Evolutionary conservation across 140 eudicot species (phyloP), one percentile per base, ranked within the genome.

Genomic region (Oenanthe javanica): DNA sequence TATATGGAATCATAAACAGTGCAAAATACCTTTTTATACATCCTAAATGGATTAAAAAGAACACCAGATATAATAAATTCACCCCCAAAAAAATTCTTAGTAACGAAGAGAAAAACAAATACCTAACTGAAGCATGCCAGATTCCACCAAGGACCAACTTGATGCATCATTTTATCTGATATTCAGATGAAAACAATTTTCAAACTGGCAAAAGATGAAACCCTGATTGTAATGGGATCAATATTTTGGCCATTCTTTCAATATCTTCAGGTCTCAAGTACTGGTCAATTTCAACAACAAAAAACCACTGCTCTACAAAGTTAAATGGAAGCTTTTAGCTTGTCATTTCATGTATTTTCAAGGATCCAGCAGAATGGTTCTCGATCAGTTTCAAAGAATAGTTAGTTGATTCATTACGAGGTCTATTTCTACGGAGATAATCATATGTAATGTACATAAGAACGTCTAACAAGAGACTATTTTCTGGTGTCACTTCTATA

Each of bases 401-500:
- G 59, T 73, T 48, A 79, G 76, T 80, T 46, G 63, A 84, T 78
- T 85, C 89, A 82, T 75, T 75, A 67, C 48, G 51, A 74, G 42
- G 52, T 81, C 45, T 86, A 81, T 67, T 77, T 91, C 99, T 87
- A 50, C 63, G 77, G 40, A 95, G 77, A 85, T 85, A 86, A 74
- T 92, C 97, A 78, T 84, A 91, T n/a, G 92, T 89, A 72, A 92
- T 89, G 81, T 89, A 89, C 97, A 95, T 90, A 54, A 95, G 96
- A 70, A 89, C 89, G 81, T 95, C 97, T 6, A 92, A 66, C 78
- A 95, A 92, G 81, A 89, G 90, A 71, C 89, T 81, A 77, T 90
- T 89, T 57, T 88, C 95, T 13, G 91, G 80, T 63, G 89, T 83
- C 72, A 81, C 93, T 84, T 85, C 86, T 63, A 43, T 83, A 83